A percentile compares a stretch with the other conserved stretches of the same genome.
Conservation (phyloP, 1,284 basidiomycete genomes). For the Fomes fomentarius region DNA sequence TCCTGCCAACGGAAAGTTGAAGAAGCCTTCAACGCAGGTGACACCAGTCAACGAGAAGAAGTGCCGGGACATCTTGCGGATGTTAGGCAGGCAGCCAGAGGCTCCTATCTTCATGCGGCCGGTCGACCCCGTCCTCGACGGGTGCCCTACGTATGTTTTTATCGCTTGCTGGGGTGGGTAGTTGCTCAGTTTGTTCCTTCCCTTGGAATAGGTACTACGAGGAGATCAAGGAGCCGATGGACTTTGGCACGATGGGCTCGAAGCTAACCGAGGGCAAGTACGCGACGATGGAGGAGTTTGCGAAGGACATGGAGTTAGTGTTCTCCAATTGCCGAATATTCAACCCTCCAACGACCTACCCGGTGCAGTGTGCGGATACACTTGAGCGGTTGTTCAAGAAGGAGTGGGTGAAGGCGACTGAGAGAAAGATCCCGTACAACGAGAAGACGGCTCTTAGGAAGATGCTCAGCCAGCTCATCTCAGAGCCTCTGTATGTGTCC, state of each 20-base stretch:
- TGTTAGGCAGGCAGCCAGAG: conserved; percentile 69
- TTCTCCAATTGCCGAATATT: conserved; percentile 90
- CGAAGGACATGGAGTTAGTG: conserved; percentile 81
- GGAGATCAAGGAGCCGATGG: conserved; percentile 95
- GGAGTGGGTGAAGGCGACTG: conserved; percentile 85
- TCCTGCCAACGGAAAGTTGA: conserved; percentile 42
- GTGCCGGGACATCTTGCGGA: conserved; percentile 74
- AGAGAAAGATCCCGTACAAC: conserved; percentile 74
- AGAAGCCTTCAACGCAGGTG: conserved; percentile 42
- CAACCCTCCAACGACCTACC: conserved; percentile 83
- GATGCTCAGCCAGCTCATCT: conserved; percentile 72
- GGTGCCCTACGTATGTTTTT: conserved; percentile 80
- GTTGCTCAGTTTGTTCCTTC: conserved; percentile 11
- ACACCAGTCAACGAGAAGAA: conserved; percentile 78
- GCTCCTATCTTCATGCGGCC: conserved; percentile 81
- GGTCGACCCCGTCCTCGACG: conserved; percentile 84
- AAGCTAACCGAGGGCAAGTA: conserved; percentile 77
- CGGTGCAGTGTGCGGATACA: conserved; percentile 70
- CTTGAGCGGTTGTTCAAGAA: conserved; percentile 80
- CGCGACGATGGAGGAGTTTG: conserved; percentile 80
- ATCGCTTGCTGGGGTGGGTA: no score
- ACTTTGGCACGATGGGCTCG: conserved; percentile 82
- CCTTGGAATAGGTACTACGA: conserved; percentile 75
- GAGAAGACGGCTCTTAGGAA: conserved; percentile 84
- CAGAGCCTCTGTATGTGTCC: conserved; percentile 68